Conservation (phyloP, 306 rosid species). For the Bauhinia variegata region DNA sequence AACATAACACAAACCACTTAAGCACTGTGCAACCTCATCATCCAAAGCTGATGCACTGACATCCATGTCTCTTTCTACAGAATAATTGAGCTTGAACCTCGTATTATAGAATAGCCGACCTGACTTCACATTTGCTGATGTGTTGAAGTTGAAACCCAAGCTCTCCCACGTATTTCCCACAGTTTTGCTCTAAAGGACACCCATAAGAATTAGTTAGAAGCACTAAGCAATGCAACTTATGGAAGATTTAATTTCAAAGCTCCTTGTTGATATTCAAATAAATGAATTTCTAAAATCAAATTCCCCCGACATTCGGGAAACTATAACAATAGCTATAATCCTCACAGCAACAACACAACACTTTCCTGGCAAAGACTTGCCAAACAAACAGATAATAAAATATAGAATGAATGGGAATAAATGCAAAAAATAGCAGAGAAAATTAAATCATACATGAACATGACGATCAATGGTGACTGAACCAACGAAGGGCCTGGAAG, state of each 20-base stretch:
- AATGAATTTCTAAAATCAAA: constrained; percentile 13
- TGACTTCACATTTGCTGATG: constrained; percentile 28
- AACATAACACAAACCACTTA: constrained; percentile 48
- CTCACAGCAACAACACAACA: not conserved
- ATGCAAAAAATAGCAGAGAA: not conserved
- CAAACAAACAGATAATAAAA: constrained; percentile 19
- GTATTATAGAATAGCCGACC: constrained; percentile 36
- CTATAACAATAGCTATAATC: not conserved
- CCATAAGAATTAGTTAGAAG: constrained; percentile 29
- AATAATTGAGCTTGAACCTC: constrained; percentile 55
- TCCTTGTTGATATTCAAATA: not conserved
- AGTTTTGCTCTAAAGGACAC: constrained; percentile 47
- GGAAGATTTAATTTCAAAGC: constrained; percentile 19
- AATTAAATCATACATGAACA: constrained; percentile 37
- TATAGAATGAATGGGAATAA: not conserved
- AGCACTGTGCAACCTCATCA: constrained; percentile 43
- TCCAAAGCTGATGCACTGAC: constrained; percentile 51
- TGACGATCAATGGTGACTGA: constrained; percentile 33
- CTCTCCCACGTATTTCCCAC: constrained; percentile 40
- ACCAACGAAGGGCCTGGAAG: constrained; percentile 32
- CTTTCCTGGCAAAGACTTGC: constrained; percentile 5
- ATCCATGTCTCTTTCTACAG: constrained; percentile 60
- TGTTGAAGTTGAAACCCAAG: constrained; percentile 48
- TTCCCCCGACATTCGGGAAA: constrained; percentile 7
- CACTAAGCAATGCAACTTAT: not conserved